Evolutionary conservation across 768 basidiomycete genomes (phyloP).

Genomic region (Artomyces pyxidatus): DNA sequence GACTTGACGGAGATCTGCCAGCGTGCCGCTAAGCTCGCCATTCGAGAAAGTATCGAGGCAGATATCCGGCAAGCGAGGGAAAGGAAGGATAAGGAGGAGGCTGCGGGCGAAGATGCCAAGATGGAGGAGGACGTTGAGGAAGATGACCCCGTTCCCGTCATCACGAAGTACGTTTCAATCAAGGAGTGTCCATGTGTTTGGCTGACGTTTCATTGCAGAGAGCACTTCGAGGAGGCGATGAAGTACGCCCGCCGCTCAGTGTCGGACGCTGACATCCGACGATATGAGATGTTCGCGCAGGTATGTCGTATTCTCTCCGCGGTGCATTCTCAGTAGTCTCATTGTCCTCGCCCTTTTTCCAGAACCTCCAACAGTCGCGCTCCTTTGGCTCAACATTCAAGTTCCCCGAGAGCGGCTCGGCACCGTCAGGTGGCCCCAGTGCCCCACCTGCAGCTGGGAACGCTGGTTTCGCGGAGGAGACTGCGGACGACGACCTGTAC

Average conservation of each 20-base stretch:
- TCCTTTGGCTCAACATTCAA: conserved; percentile 95
- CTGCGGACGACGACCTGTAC: conserved; percentile 87
- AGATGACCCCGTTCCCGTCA: conserved; percentile 87
- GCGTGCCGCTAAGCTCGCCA: conserved; percentile 93
- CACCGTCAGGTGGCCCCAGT: conserved; percentile 24
- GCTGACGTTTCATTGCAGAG: conserved; percentile 31
- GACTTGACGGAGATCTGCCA: conserved; percentile 99
- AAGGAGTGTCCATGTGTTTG: neutral
- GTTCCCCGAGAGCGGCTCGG: conserved; percentile 76
- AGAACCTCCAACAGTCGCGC: conserved; percentile 88
- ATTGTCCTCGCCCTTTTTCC: neutral
- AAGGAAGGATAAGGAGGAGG: conserved; percentile 74
- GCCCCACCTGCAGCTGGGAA: conserved; percentile 43
- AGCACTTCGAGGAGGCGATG: conserved; percentile 99
- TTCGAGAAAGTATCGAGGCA: conserved; percentile 88
- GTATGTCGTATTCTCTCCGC: too few relatives aligned
- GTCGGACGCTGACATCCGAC: conserved; percentile 91
- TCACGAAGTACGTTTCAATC: conserved; percentile 49
- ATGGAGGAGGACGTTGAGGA: conserved; percentile 66
- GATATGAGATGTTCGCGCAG: conserved; percentile 98
- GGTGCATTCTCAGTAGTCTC: conserved; percentile 1
- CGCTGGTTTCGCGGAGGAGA: conserved; percentile 75
- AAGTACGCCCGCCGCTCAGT: conserved; percentile 94
- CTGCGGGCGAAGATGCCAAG: conserved; percentile 56
- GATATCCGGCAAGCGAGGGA: conserved; percentile 79